Base-by-base conservation (phyloP, 805 yeast genomes). In the Ogataea pini region DNA sequence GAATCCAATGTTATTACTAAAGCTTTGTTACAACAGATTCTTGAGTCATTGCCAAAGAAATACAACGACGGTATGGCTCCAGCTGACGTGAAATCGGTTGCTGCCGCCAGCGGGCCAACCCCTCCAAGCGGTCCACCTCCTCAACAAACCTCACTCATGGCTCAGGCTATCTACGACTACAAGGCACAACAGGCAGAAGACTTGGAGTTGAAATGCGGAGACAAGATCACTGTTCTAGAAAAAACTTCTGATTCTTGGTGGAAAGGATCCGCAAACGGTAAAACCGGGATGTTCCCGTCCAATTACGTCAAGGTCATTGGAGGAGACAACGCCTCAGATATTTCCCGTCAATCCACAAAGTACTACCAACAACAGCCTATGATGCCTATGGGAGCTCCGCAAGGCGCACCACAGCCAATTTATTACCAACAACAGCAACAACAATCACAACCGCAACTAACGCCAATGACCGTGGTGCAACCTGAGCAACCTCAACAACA, bases 241-340 rank as follows among this genome's bases (percentile, higher is more conserved):
- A 86, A 81, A 59, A 74, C 85, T 41, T 86, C 92, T 17, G 76
- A 78, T 32, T 92, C 90, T 62, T 92, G 99, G 99, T 90, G 94
- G 87, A 85, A 80, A 62, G 99, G 99, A 40, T 70, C 72, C 14
- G 64, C 75, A 37, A 76, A 79, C 50, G 78, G 80, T 4, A 65
- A 67, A 27, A 76, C 78, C 7, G 99, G 98, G 36, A 83, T 91
- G 62, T 91, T 94, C 72, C 99, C 99, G 7, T 72, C 92, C 1
- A 89, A 89, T 64, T 92, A 94, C 62, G 96, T 90, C 42, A 76
- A 75, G 34, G 61, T 76, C 3, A 28, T 58, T 20, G 61, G 60
- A 13, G 51, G 43, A 12, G 24, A 48, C 22, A 36, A 49, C 6
- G 29, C 63, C 66, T 32, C 63, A 51, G 40, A 31, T 28, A 44